A percentile compares a stretch with the other conserved stretches of the same genome.
Evolutionary conservation across 2,329 filamentous ascomycete genomes (phyloP).

Genomic region (Talaromyces sp.): DNA sequence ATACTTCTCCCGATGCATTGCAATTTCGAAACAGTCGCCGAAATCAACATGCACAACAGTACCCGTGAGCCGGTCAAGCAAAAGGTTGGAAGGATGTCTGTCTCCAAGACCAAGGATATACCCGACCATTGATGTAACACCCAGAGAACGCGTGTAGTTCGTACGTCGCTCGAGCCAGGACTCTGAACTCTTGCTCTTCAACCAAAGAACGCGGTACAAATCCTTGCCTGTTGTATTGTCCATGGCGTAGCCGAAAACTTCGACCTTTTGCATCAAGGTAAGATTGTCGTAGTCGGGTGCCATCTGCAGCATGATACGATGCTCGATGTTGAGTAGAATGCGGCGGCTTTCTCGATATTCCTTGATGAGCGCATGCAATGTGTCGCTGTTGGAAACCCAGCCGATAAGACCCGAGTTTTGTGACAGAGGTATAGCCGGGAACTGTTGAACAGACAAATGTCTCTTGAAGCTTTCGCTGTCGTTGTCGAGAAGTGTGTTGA

Average conservation of each 20-base stretch:
- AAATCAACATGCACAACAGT: constrained; percentile 99
- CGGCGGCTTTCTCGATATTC: constrained; percentile 97
- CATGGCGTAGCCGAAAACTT: constrained; percentile 97
- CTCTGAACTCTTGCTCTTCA: constrained; percentile 98
- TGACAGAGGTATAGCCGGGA: constrained; percentile 93
- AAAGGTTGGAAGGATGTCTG: constrained; percentile 94
- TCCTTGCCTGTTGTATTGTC: constrained; percentile 99
- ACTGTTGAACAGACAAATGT: constrained; percentile 92
- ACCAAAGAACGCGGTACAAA: constrained; percentile 94
- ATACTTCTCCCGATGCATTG: constrained; percentile 99
- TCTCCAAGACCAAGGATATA: constrained; percentile 97
- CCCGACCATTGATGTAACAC: constrained; percentile 99
- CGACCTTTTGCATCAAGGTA: constrained; percentile 99
- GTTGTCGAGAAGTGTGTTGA: constrained; percentile 89
- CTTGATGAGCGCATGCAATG: constrained; percentile 90
- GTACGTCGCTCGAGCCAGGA: constrained; percentile 96
- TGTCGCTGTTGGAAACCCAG: constrained; percentile 98
- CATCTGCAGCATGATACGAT: constrained; percentile 99
- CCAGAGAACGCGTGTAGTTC: constrained; percentile 96
- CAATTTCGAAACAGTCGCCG: constrained; percentile 98
- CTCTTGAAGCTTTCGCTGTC: constrained; percentile 97
- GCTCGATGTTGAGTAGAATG: constrained; percentile 97
- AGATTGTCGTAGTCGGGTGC: constrained; percentile 98
- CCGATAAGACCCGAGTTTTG: constrained; percentile 93
- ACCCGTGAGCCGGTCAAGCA: constrained; percentile 93